Conservation (phyloP, 805 yeast genomes). For the Maudiozyma bulderi region DNA sequence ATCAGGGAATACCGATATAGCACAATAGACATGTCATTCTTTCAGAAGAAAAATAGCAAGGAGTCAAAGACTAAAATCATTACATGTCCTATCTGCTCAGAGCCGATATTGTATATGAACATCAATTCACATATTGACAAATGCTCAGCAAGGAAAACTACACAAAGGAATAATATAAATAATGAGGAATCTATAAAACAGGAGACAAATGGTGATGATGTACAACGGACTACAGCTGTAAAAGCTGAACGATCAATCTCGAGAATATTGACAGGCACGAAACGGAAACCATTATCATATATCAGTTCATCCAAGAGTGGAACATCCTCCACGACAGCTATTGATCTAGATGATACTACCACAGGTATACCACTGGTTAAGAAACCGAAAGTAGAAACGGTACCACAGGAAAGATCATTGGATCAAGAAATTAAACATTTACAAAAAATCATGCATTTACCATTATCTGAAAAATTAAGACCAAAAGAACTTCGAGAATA, state of each 20-base stretch:
- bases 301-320: neutral
- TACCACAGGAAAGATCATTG: neutral
- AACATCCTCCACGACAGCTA: neutral
- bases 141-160: slow-evolving; percentile 11
- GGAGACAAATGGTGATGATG: neutral
- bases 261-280: neutral
- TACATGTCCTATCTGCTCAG: slow-evolving; percentile 26
- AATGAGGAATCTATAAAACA: neutral
- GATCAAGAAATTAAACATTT: slow-evolving; percentile 18
- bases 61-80: slow-evolving; percentile 15
- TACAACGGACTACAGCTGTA: no score
- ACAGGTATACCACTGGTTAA: neutral
- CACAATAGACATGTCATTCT: neutral
- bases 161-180: neutral
- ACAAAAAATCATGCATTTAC: slow-evolving; percentile 26
- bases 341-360: slow-evolving; percentile 1
- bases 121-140: slow-evolving; percentile 27
- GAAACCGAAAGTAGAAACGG: neutral
- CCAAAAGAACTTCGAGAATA: slow-evolving; percentile 62
- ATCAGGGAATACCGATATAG: neutral
- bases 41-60: neutral
- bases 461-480: slow-evolving; percentile 76
- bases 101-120: slow-evolving; percentile 15
- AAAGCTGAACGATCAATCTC: neutral
- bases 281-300: neutral